Conservation (phyloP, 371 early-diverging fungal genomes). For the Nosema muscidifuracis region DNA sequence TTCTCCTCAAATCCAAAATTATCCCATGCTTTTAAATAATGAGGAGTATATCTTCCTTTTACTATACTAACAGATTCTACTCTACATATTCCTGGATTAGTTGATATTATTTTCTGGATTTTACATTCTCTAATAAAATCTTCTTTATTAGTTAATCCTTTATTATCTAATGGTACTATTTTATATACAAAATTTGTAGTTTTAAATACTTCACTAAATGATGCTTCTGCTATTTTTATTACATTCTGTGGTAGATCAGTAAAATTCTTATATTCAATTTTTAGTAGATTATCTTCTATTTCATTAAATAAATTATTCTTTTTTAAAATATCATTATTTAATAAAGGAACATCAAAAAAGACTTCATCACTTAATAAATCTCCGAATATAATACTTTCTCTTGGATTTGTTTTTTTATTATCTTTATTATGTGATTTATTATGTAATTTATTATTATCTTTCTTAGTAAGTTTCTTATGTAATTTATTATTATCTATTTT, state of each 20-base stretch:
- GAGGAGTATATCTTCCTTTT: conserved; percentile 35
- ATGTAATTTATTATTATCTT: no score
- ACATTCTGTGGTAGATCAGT: conserved; percentile 11
- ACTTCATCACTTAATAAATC: no score
- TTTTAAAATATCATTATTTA: not conserved
- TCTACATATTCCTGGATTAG: conserved; percentile 30
- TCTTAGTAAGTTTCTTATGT: no score
- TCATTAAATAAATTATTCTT: not conserved
- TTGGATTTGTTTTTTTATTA: no score
- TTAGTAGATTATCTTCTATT: not conserved
- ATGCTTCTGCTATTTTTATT: conserved; percentile 57
- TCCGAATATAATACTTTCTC: no score
- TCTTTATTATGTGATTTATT: no score
- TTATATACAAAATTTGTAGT: conserved; percentile 39
- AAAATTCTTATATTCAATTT: conserved; percentile 10
- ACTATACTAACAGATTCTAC: conserved; percentile 33
- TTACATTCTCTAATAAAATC: conserved; percentile 45
- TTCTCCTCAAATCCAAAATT: conserved; percentile 67
- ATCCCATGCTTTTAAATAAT: conserved; percentile 66
- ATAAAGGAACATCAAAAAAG: not conserved
- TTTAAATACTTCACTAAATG: conserved; percentile 58
- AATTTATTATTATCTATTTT: no score
- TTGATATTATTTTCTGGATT: conserved; percentile 27
- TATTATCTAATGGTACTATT: conserved; percentile 46
- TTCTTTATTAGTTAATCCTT: not conserved